Conservation (phyloP, 129 eudicot species). For the Ambrosia trifida region DNA sequence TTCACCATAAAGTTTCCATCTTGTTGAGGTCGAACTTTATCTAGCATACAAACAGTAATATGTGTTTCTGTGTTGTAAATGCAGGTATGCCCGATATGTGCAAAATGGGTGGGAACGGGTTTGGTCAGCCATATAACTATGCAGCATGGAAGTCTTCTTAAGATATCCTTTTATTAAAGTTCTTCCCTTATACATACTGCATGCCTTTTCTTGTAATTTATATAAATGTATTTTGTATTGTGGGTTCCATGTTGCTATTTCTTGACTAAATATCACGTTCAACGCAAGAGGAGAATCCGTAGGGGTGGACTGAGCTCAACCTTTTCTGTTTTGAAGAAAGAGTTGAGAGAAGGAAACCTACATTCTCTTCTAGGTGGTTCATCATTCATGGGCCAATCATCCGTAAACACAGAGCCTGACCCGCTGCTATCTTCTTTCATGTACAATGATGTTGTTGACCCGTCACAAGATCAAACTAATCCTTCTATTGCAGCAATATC, state of each 20-base stretch:
- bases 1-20: neutral
- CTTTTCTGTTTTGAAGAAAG: slow-evolving; percentile 58
- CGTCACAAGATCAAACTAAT: slow-evolving; percentile 35
- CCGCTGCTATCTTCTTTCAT: slow-evolving; percentile 74
- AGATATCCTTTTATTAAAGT: slow-evolving; percentile 65
- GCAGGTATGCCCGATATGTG: slow-evolving; percentile 91
- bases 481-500: slow-evolving; percentile 37
- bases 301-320: slow-evolving; percentile 50
- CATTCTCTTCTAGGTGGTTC: slow-evolving; percentile 71
- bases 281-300: slow-evolving; percentile 78
- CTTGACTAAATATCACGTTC: slow-evolving; percentile 73
- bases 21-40: slow-evolving; percentile 6
- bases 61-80: slow-evolving; percentile 5
- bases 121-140: slow-evolving; percentile 74
- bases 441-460: slow-evolving; percentile 42
- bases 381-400: slow-evolving; percentile 33
- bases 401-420: slow-evolving; percentile 59
- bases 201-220: neutral
- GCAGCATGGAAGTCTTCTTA: slow-evolving; percentile 84
- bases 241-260: slow-evolving; percentile 23
- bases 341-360: slow-evolving; percentile 66
- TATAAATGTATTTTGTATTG: neutral
- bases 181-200: neutral
- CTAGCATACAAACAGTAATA: neutral
- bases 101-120: slow-evolving; percentile 65